A percentile compares a stretch with the other conserved stretches of the same genome.
Evolutionary conservation across 306 rosid genomes (phyloP).

Genomic region (Pterocarpus santalinus): DNA sequence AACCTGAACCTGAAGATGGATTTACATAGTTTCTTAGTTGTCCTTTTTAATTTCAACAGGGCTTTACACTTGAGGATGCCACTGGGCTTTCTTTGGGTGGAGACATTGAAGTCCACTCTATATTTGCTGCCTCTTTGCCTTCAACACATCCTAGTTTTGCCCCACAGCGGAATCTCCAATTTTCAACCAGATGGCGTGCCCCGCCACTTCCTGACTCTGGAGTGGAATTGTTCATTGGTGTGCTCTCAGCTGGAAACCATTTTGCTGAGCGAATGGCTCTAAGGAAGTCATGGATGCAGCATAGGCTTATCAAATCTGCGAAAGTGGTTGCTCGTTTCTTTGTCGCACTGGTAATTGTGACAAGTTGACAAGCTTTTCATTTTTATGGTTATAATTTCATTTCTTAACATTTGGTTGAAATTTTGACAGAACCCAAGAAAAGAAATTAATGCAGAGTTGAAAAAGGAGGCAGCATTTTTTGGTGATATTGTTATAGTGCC

Average conservation of each 20-base stretch:
- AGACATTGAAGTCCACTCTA: constrained; percentile 75
- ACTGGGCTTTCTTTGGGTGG: constrained; percentile 80
- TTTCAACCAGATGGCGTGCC: constrained; percentile 70
- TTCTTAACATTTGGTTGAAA: constrained; percentile 43
- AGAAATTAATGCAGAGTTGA: constrained; percentile 78
- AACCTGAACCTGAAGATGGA: constrained; percentile 1
- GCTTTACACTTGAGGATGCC: constrained; percentile 94
- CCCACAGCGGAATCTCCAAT: constrained; percentile 74
- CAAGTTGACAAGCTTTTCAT: neutral
- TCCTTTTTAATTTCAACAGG: constrained; percentile 57
- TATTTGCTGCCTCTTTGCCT: constrained; percentile 84
- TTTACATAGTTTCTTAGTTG: constrained; percentile 28
- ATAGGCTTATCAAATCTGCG: constrained; percentile 71
- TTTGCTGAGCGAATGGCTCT: constrained; percentile 94
- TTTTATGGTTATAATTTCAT: constrained; percentile 17
- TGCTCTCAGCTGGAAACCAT: constrained; percentile 96
- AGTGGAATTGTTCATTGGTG: constrained; percentile 76
- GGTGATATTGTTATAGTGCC: constrained; percentile 93
- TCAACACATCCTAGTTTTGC: constrained; percentile 85
- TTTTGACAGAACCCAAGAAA: constrained; percentile 70
- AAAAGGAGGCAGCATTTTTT: constrained; percentile 88
- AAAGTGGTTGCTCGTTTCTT: constrained; percentile 81
- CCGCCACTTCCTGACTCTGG: constrained; percentile 60
- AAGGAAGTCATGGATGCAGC: constrained; percentile 96
- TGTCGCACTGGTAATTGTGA: constrained; percentile 74